phyloP scores from a whole-genome alignment of 2,329 filamentous ascomycete species.

The Cladosporium phlei region DNA sequence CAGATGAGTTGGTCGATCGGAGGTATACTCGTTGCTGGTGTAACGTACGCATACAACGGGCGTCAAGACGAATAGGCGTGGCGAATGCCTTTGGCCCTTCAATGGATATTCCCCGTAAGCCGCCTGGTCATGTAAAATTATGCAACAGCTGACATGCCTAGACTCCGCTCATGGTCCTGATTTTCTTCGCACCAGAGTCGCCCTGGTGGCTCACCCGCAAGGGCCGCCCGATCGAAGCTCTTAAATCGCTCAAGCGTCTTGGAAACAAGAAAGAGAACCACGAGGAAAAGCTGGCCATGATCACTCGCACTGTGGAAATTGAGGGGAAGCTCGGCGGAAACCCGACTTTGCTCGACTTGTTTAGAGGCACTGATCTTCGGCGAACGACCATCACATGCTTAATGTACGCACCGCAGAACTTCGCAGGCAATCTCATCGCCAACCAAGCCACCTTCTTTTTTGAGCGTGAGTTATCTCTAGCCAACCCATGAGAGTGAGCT shows the following conservation, averaged over 20 bases:
- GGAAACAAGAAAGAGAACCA: slow-evolving; percentile 71
- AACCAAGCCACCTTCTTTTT: slow-evolving; percentile 49
- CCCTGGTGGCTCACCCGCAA: slow-evolving; percentile 69
- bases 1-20: slow-evolving; percentile 76
- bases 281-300: slow-evolving; percentile 84
- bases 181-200: slow-evolving; percentile 61
- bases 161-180: slow-evolving; percentile 57
- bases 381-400: slow-evolving; percentile 67
- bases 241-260: slow-evolving; percentile 59
- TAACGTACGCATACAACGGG: slow-evolving; percentile 63
- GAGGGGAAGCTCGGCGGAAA: slow-evolving; percentile 72
- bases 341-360: slow-evolving; percentile 75
- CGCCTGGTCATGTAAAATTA: slow-evolving; percentile 40
- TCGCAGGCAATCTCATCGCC: slow-evolving; percentile 44
- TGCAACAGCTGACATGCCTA: not conserved
- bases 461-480: slow-evolving; percentile 37
- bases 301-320: slow-evolving; percentile 80
- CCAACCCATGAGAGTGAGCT: slow-evolving; percentile 24
- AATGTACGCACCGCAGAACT: slow-evolving; percentile 47
- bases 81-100: slow-evolving; percentile 65
- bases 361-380: slow-evolving; percentile 70
- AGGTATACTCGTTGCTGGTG: slow-evolving; percentile 68
- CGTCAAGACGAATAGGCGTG: slow-evolving; percentile 65
- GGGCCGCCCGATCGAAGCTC: slow-evolving; percentile 62
- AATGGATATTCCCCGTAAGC: slow-evolving; percentile 69